Conservation (phyloP, 768 basidiomycete species). For the Leccinum aurantiacum region DNA sequence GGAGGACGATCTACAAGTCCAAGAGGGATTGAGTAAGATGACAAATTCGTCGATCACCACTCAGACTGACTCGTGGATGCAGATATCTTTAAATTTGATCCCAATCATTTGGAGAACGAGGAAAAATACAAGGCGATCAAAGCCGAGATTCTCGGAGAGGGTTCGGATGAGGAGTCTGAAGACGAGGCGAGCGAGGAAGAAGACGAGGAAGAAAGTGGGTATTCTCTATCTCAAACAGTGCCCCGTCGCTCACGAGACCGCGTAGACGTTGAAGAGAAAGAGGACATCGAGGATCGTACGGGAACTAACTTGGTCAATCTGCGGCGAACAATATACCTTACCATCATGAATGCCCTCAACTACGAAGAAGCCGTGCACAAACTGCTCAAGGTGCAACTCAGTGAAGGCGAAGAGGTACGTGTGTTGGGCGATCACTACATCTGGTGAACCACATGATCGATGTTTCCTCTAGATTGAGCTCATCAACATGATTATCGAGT, state of each 20-base stretch:
- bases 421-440: not conserved
- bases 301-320: conserved; percentile 96
- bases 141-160: conserved; percentile 90
- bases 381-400: conserved; percentile 86
- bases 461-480: conserved; percentile 72
- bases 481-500: conserved; percentile 98
- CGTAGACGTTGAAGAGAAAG: conserved; percentile 69
- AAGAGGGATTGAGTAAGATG: conserved; percentile 88
- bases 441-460: not conserved
- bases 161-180: conserved; percentile 70
- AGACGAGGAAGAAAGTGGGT: conserved; percentile 59
- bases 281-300: conserved; percentile 92
- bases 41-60: not conserved
- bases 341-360: conserved; percentile 98
- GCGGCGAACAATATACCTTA: conserved; percentile 90
- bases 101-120: conserved; percentile 86
- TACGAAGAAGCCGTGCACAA: conserved; percentile 99
- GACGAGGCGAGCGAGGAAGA: conserved; percentile 66
- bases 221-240: conserved; percentile 24
- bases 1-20: conserved; percentile 91
- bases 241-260: conserved; percentile 10
- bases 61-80: conserved; percentile 12
- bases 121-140: conserved; percentile 93
- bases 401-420: conserved; percentile 90
- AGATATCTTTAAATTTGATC: conserved; percentile 97